Evolutionary conservation across 768 basidiomycete genomes (phyloP).

Genomic region (Pisolithus albus): DNA sequence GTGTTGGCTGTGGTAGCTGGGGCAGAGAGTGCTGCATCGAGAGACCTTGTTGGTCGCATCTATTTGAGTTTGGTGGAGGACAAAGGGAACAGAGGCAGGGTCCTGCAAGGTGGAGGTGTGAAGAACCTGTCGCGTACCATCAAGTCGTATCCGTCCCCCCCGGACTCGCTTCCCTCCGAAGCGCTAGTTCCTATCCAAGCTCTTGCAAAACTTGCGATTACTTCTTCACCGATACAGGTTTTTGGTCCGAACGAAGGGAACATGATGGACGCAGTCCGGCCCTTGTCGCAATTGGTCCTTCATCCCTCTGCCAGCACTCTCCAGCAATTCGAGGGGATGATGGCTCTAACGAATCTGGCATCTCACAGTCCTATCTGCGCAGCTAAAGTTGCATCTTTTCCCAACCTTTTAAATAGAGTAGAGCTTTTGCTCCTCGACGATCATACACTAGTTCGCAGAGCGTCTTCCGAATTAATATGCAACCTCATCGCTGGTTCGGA

Average conservation of each 20-base stretch:
- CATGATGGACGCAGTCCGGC: constrained; percentile 76
- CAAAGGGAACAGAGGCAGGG: constrained; percentile 66
- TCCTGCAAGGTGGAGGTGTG: constrained; percentile 73
- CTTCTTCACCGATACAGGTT: constrained; percentile 81
- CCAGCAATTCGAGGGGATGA: constrained; percentile 86
- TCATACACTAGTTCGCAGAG: constrained; percentile 74
- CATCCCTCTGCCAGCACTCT: constrained; percentile 64
- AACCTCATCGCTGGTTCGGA: constrained; percentile 82
- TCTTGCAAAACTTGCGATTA: constrained; percentile 88
- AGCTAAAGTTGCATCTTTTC: constrained; percentile 54
- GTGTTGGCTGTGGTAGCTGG: constrained; percentile 53
- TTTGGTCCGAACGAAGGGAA: constrained; percentile 81
- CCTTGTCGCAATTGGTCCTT: constrained; percentile 66
- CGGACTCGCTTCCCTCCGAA: constrained; percentile 19
- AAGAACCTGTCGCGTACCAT: constrained; percentile 58
- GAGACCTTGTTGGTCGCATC: constrained; percentile 50
- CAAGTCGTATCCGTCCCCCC: constrained; percentile 34
- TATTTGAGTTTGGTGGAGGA: constrained; percentile 71
- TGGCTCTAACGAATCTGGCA: constrained; percentile 94
- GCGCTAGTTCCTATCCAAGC: constrained; percentile 66
- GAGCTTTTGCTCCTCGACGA: constrained; percentile 79
- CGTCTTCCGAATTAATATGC: constrained; percentile 86
- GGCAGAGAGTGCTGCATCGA: constrained; percentile 59
- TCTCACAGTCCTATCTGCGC: constrained; percentile 65
- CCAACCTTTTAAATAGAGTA: constrained; percentile 55